phyloP scores from a whole-genome alignment of 2,329 filamentous ascomycete genomes.

The Macrophomina tecta region DNA sequence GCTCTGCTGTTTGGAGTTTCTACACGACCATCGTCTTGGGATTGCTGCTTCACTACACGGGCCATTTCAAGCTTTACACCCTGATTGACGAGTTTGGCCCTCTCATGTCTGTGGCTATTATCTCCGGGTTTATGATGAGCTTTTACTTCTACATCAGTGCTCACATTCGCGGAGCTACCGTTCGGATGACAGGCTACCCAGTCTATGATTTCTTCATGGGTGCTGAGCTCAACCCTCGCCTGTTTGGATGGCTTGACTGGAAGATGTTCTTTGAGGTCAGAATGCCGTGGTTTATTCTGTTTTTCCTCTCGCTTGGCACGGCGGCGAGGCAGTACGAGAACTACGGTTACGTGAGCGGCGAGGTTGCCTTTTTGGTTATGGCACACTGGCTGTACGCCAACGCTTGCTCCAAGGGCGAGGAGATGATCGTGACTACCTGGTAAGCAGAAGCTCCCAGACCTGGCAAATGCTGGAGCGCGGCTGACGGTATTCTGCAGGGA shows the following conservation, averaged over 20 bases:
- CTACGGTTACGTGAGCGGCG: constrained; percentile 85
- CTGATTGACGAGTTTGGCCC: constrained; percentile 95
- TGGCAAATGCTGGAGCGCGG: background rate
- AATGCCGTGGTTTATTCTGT: constrained; percentile 89
- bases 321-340: constrained; percentile 82
- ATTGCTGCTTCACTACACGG: constrained; percentile 77
- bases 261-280: constrained; percentile 97
- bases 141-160: constrained; percentile 88
- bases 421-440: constrained; percentile 88
- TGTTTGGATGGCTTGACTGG: constrained; percentile 85
- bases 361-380: constrained; percentile 83
- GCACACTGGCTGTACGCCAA: constrained; percentile 93
- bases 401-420: constrained; percentile 89
- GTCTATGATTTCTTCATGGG: constrained; percentile 94
- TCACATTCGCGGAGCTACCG: constrained; percentile 76
- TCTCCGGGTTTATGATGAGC: constrained; percentile 84
- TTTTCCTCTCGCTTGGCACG: constrained; percentile 76
- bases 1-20: constrained; percentile 85
- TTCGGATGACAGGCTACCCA: constrained; percentile 86
- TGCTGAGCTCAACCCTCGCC: constrained; percentile 81
- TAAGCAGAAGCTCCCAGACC: constrained; percentile 40
- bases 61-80: constrained; percentile 86
- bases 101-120: constrained; percentile 88
- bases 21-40: constrained; percentile 81
- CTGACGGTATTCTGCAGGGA: constrained; percentile 61